These are phyloP conservation scores for Pycnococcus provasolii DNA, from an alignment of 139 green algal genomes.

Conservation along the genomic window DNA sequence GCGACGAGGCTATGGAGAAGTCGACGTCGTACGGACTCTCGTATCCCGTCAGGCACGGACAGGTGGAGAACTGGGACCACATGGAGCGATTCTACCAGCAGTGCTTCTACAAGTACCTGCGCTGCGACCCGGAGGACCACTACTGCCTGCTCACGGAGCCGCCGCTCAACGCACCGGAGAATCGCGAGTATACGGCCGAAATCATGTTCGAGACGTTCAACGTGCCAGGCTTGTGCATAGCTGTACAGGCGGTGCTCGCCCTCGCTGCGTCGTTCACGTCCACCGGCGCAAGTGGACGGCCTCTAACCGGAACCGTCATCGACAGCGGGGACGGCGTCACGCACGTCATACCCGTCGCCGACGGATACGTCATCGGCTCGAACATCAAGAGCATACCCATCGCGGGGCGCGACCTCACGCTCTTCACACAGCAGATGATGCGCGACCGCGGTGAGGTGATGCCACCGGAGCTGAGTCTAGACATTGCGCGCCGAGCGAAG, in stretches of 20 bases:
- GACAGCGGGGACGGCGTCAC: constrained; percentile 65
- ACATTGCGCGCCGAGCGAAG: constrained; percentile 54
- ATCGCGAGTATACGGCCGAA: constrained; percentile 59
- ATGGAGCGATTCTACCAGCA: constrained; percentile 65
- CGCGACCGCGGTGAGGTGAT: constrained; percentile 46
- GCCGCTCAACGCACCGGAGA: constrained; percentile 65
- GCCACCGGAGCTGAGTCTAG: constrained; percentile 46
- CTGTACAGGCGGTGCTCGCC: constrained; percentile 42
- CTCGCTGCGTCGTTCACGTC: constrained; percentile 29
- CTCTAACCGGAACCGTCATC: constrained; percentile 60
- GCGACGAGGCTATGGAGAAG: constrained; percentile 41
- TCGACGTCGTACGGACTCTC: constrained; percentile 26
- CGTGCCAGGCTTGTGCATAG: constrained; percentile 64
- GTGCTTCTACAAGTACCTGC: constrained; percentile 49
- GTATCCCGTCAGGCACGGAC: constrained; percentile 49
- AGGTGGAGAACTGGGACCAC: constrained; percentile 59
- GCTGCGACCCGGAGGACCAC: constrained; percentile 58
- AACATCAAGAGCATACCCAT: constrained; percentile 54
- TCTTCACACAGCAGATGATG: constrained; percentile 37
- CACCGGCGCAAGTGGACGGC: neutral
- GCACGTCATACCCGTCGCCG: constrained; percentile 59
- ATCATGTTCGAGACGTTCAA: constrained; percentile 82
- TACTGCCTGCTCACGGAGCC: constrained; percentile 67
- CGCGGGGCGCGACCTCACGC: constrained; percentile 43
- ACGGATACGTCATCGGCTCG: constrained; percentile 60